A percentile compares a stretch with the other conserved stretches of the same genome.
phyloP scores from a whole-genome alignment of 2,329 filamentous ascomycete species.

The Geosmithia flava region DNA sequence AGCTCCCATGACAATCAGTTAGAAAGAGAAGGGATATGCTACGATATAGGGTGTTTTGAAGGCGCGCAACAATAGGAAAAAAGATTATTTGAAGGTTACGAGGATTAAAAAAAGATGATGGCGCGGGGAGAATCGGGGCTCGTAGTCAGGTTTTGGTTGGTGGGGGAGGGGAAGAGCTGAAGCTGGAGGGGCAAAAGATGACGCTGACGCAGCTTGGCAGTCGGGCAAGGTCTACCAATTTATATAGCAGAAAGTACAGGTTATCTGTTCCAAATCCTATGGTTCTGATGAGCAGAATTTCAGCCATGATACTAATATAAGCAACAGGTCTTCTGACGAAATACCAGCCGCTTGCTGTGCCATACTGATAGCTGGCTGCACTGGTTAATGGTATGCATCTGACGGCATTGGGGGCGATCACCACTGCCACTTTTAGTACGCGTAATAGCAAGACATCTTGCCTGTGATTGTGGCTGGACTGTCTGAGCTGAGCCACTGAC shows the following conservation, averaged over 20 bases:
- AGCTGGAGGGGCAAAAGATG: background rate
- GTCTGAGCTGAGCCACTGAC: too few species aligned
- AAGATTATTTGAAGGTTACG: background rate
- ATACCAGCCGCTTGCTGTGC: too few species aligned
- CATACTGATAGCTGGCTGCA: too few species aligned
- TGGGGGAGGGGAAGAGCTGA: background rate
- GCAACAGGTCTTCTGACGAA: too few species aligned
- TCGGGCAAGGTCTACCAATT: background rate
- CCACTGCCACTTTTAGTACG: too few species aligned
- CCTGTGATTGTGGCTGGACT: too few species aligned
- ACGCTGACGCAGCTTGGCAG: background rate
- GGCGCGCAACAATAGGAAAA: background rate
- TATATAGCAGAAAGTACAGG: background rate
- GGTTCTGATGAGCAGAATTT: too few species aligned
- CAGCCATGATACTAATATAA: too few species aligned
- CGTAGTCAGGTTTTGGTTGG: background rate
- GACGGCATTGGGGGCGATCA: too few species aligned
- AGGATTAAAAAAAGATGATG: background rate
- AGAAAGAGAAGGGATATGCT: background rate
- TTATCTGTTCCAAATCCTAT: background rate
- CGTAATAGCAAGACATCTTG: too few species aligned
- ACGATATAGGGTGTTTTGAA: background rate
- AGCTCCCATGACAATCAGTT: constrained; percentile 28
- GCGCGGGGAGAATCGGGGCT: background rate
- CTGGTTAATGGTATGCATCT: too few species aligned